Conservation (phyloP, 2,329 filamentous ascomycete genomes). For the Aspergillus sp. region DNA sequence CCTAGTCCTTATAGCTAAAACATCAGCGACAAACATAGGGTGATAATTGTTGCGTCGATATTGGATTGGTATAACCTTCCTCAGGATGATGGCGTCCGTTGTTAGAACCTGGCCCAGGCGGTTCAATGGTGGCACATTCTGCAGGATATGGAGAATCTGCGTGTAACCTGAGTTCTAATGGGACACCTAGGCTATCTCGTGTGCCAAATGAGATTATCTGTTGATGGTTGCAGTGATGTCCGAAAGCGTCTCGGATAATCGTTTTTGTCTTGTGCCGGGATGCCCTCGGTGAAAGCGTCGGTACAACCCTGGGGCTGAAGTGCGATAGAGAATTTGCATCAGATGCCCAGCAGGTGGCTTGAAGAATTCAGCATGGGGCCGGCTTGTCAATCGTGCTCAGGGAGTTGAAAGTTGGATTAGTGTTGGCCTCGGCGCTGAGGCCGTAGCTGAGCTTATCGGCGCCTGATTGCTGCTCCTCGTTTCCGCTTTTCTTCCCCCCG, state of each 20-base stretch:
- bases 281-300: constrained; percentile 4
- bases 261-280: constrained; percentile 9
- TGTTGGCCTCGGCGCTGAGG: background rate
- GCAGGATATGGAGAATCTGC: background rate
- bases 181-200: background rate
- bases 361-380: constrained; percentile 5
- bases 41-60: background rate
- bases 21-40: background rate
- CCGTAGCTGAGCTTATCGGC: constrained; percentile 19
- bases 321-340: background rate
- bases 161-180: background rate
- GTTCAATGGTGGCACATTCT: background rate
- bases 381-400: background rate
- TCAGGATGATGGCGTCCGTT: background rate
- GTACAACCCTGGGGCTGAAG: background rate
- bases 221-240: background rate
- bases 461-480: constrained; percentile 14
- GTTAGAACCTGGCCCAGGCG: background rate
- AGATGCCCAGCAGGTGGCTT: background rate
- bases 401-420: background rate
- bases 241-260: constrained; percentile 14
- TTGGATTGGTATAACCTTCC: background rate
- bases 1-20: background rate
- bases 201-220: background rate
- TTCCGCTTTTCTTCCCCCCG: constrained; percentile 25